Evolutionary conservation across 768 basidiomycete species (phyloP), one percentile per base, ranked within the genome.

Genomic region (Tephrocybe sp.): DNA sequence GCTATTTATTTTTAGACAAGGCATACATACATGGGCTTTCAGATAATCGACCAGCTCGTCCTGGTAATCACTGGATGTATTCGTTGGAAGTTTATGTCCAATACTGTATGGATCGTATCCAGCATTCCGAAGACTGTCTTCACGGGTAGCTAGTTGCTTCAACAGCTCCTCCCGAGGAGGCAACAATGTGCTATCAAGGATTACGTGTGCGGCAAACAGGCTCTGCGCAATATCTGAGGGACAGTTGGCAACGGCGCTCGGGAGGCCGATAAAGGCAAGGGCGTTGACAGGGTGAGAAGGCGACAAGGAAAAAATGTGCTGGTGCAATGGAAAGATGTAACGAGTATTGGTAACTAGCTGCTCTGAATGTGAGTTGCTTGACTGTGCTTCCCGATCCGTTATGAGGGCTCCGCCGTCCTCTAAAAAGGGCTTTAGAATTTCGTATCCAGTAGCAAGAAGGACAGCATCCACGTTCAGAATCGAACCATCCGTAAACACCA

Each of bases 371-470:
- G 65, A 59, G 12, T 56, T 48, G 47, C 65, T 69, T 38, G 63
- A 65, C 20, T 56, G 62, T 8, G 65, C 68, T 9, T 49, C 49
- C 17, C 54, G 65, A 49, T 65, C 60, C 5, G 62, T 66, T 48
- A 23, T 75, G 63, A 72, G 56, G 10, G 57, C 59, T 22, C 59
- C 57, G 1, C 66, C 62, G 13, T 54, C 44, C 12, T 69, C 65
- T 10, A 72, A 59, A 58, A 83, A 83, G 0, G 81, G 82, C 6
- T 80, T 66, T 17, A 68, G 70, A 43, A 76, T 53, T 49, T 81
- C 69, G 59, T 84, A 84, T 7, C 83, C 83, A 0, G 80, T 84
- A 0, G 65, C 80, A 12, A 83, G 72, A 22, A 84, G 57, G 32
- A 85, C 65, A 5, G 69, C 57, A 51, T 83, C 77, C 23, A 78